Evolutionary conservation across 805 yeast species (phyloP).

Genomic region (Starmerella floricola): DNA sequence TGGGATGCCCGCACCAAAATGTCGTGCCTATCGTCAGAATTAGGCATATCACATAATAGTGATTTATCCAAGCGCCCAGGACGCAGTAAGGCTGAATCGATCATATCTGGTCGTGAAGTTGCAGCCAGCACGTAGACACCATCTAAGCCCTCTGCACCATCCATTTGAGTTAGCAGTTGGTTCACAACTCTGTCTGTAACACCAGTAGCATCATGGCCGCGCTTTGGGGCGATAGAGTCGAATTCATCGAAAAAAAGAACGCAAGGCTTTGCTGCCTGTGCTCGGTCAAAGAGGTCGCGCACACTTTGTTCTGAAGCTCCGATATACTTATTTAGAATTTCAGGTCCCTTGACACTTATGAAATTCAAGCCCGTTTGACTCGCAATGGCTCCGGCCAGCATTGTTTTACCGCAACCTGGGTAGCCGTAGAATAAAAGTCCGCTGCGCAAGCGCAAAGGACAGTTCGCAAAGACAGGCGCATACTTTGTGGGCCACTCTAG

Average conservation of each 20-base stretch:
- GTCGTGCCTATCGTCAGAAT: conserved; percentile 53
- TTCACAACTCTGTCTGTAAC: conserved; percentile 96
- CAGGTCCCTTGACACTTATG: conserved; percentile 91
- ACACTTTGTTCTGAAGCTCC: conserved; percentile 96
- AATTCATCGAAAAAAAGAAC: conserved; percentile 88
- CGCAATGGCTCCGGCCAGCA: conserved; percentile 86
- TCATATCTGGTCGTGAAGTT: conserved; percentile 87
- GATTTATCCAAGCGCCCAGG: conserved; percentile 95
- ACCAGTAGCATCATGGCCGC: conserved; percentile 96
- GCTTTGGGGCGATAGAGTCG: conserved; percentile 92
- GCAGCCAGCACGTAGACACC: conserved; percentile 96
- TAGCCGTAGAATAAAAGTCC: conserved; percentile 87
- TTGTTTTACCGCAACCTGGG: conserved; percentile 96
- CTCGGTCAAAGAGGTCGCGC: conserved; percentile 83
- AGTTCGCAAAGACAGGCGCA: conserved; percentile 83
- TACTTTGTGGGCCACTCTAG: conserved; percentile 95
- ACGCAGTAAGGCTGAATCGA: conserved; percentile 85
- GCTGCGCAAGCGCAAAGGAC: conserved; percentile 77
- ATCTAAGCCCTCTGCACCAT: conserved; percentile 95
- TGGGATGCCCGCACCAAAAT: conserved; percentile 44
- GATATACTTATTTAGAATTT: conserved; percentile 83
- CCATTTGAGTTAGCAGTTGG: conserved; percentile 95
- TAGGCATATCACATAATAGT: conserved; percentile 81
- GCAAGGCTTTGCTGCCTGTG: conserved; percentile 90
- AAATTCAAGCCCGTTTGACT: conserved; percentile 88